Base-by-base conservation (phyloP, 371 early-diverging fungal genomes). In the Smittium culicis region DNA sequence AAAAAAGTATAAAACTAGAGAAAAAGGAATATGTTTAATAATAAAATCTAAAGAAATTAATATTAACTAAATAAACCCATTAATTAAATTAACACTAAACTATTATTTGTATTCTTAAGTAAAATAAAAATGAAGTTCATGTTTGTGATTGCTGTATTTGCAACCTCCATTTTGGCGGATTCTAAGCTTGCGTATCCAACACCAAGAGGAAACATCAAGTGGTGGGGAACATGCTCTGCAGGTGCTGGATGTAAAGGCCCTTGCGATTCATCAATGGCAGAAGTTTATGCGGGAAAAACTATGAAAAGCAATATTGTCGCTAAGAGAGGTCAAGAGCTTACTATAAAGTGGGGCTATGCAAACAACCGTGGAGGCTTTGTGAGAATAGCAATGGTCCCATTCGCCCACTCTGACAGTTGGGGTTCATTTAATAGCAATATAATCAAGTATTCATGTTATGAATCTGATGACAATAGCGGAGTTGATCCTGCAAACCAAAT, bases 351-450 rank as follows among this genome's bases (percentile, higher is more conserved):
- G 84, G 65, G 72, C 17, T 77, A 83, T 8, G 74, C 77, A 67
- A 84, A 83, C 70, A 82, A 82, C 60, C 80, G 85, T 0, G 85
- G 82, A 1, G 85, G 85, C 1, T 85, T 85, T 68, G 82, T 85
- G 33, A 78, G 84, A 20, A 69, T 83, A 56, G 69, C 80, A 16
- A 77, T 85, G 71, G 82, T 78, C 5, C 80, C 84, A n/a, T 79
- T 81, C 71, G 72, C 73, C 65, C 67, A 80, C 29, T 81, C 83
- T 11, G 80, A 85, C 66, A 71, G 70, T 65, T 78, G 78, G 74
- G 33, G 67, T 2, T 76, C 77, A 3, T 83, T 85, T 67, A 78
- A 83, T 66, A 68, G 72, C 54, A 77, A 77, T 34, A 68, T 73
- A 0, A 68, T 77, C 67, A 78, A 83, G 61, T 84, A 79, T 70